These are phyloP conservation scores for Schizophyllum commune DNA, from an alignment of 1,284 basidiomycete genomes.

Conservation along the genomic window DNA sequence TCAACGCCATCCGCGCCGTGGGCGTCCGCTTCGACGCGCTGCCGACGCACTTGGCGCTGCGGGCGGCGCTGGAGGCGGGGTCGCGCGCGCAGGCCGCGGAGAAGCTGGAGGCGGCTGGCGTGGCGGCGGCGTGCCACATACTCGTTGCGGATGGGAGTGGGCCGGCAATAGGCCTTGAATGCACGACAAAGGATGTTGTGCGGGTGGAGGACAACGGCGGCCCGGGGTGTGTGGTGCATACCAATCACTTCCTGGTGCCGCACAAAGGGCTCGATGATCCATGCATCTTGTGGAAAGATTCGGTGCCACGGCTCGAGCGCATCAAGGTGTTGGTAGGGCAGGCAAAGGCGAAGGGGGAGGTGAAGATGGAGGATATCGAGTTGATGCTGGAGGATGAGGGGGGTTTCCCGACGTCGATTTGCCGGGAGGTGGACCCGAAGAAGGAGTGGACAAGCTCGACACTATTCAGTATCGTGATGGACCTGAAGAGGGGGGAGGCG, in stretches of 20 bases:
- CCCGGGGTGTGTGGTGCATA: constrained; percentile 10
- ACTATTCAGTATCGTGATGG: constrained; percentile 13
- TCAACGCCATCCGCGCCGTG: constrained; percentile 14
- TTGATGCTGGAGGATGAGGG: constrained; percentile 10
- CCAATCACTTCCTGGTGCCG: constrained; percentile 12
- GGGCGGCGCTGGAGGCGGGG: constrained; percentile 9
- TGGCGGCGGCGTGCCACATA: constrained; percentile 12
- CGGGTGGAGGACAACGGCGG: constrained; percentile 9
- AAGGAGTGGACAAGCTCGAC: constrained; percentile 9
- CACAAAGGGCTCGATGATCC: constrained; percentile 6
- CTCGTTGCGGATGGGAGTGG: constrained; percentile 11
- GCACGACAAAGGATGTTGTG: constrained; percentile 10
- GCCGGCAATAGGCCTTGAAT: background rate
- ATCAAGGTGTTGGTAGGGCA: constrained; percentile 6
- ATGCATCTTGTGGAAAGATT: constrained; percentile 9
- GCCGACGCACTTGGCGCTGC: constrained; percentile 12
- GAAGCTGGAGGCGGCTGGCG: constrained; percentile 8
- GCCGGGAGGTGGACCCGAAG: constrained; percentile 8
- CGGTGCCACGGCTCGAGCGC: constrained; percentile 10
- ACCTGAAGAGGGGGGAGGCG: background rate
- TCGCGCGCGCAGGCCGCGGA: constrained; percentile 8
- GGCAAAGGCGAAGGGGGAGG: background rate
- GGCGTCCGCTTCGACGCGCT: constrained; percentile 10
- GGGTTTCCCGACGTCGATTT: constrained; percentile 11
- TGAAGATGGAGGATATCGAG: constrained; percentile 1